These are phyloP conservation scores for Aspergillus versicolor DNA, from an alignment of 2,329 filamentous ascomycete species.

Conservation along the genomic window DNA sequence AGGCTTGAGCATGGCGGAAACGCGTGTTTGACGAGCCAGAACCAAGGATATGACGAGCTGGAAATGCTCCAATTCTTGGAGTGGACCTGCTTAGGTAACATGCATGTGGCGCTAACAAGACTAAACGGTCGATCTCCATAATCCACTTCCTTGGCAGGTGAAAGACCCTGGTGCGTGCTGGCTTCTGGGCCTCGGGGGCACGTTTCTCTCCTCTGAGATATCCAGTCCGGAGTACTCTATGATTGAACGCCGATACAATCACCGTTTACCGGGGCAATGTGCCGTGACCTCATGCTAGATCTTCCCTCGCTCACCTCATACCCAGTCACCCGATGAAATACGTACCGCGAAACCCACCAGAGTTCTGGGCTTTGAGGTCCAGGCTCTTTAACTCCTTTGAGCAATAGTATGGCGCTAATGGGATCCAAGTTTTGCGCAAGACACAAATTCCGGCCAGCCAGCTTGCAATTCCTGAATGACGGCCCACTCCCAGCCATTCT, in stretches of 20 bases:
- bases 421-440: constrained; percentile 1
- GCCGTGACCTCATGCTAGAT: too few species aligned
- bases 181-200: neutral
- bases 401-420: constrained; percentile 6
- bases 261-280: too few species aligned
- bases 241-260: too few species aligned
- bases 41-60: neutral
- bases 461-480: neutral
- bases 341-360: too few species aligned
- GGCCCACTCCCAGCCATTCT: neutral
- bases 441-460: neutral
- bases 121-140: constrained; percentile 17
- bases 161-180: constrained; percentile 9
- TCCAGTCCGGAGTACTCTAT: too few species aligned
- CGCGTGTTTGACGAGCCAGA: neutral
- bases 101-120: constrained; percentile 2
- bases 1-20: neutral
- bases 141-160: neutral
- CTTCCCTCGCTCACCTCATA: too few species aligned
- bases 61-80: neutral
- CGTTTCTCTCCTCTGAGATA: too few species aligned
- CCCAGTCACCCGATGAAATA: too few species aligned
- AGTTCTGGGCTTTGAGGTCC: neutral
- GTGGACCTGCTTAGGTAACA: constrained; percentile 1
- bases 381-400: constrained; percentile 3